Conservation (phyloP, 805 yeast genomes). For the Wickerhamomyces canadensis region DNA sequence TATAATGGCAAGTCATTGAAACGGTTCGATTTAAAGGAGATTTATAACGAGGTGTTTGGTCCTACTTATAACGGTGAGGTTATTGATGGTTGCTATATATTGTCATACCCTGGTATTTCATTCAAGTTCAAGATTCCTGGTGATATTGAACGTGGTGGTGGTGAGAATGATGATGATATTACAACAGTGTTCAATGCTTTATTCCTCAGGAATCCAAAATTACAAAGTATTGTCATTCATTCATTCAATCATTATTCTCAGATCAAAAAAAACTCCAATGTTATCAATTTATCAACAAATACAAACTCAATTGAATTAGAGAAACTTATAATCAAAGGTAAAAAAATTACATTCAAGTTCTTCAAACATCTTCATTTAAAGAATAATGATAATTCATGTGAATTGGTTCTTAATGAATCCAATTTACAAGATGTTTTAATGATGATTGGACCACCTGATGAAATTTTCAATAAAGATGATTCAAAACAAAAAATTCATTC, state of each 20-base stretch:
- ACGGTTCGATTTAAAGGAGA: neutral
- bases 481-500: slow-evolving; percentile 36
- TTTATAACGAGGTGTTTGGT: slow-evolving; percentile 54
- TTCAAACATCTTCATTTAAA: slow-evolving; percentile 18
- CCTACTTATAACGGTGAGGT: slow-evolving; percentile 55
- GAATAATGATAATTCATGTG: slow-evolving; percentile 7
- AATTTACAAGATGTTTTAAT: slow-evolving; percentile 44
- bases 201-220: slow-evolving; percentile 8
- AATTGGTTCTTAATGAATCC: slow-evolving; percentile 34
- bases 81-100: slow-evolving; percentile 22
- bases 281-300: neutral
- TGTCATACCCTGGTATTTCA: slow-evolving; percentile 53
- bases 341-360: slow-evolving; percentile 16
- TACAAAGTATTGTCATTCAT: slow-evolving; percentile 13
- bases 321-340: slow-evolving; percentile 3
- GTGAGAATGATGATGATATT: slow-evolving; percentile 12
- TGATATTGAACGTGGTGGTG: slow-evolving; percentile 11
- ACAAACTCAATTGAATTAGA: slow-evolving; percentile 9
- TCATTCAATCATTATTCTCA: slow-evolving; percentile 20
- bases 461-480: slow-evolving; percentile 40
- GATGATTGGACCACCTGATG: slow-evolving; percentile 53
- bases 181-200: slow-evolving; percentile 3
- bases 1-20: neutral
- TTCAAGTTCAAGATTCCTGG: slow-evolving; percentile 35
- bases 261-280: slow-evolving; percentile 9